A percentile compares a stretch with the other conserved stretches of the same genome.
These are phyloP conservation scores for Lodderomyces elongisporus DNA, from an alignment of 1,139 yeast species.

Conservation along the genomic window DNA sequence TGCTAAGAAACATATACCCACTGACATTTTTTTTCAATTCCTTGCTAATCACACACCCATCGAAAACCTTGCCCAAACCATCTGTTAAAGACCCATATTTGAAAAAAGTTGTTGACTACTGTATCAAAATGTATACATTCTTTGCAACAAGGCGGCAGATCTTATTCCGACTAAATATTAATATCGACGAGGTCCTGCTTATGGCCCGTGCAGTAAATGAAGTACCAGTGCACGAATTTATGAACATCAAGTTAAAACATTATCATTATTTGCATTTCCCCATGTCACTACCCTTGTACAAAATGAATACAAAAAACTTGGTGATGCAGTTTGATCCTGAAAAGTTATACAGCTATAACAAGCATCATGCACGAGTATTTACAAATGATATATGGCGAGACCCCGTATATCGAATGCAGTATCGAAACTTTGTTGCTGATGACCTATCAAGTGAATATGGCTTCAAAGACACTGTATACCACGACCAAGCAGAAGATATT, in stretches of 20 bases:
- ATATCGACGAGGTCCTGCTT: background rate
- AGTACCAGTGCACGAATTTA: background rate
- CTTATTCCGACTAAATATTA: background rate
- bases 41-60: background rate
- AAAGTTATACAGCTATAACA: background rate
- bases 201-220: background rate
- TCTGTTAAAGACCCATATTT: background rate
- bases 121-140: background rate
- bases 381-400: background rate
- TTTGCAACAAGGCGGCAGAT: background rate
- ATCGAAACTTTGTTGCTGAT: background rate
- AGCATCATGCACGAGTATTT: background rate
- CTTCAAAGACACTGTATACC: background rate
- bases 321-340: background rate
- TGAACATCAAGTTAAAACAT: background rate
- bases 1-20: background rate
- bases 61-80: background rate
- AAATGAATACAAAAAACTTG: background rate
- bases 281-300: slow-evolving; percentile 1
- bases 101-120: background rate
- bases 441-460: background rate
- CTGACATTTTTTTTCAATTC: background rate
- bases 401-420: background rate
- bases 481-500: background rate
- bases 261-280: slow-evolving; percentile 1